Evolutionary conservation across 306 rosid genomes (phyloP).

Genomic region (Comarum palustre): DNA sequence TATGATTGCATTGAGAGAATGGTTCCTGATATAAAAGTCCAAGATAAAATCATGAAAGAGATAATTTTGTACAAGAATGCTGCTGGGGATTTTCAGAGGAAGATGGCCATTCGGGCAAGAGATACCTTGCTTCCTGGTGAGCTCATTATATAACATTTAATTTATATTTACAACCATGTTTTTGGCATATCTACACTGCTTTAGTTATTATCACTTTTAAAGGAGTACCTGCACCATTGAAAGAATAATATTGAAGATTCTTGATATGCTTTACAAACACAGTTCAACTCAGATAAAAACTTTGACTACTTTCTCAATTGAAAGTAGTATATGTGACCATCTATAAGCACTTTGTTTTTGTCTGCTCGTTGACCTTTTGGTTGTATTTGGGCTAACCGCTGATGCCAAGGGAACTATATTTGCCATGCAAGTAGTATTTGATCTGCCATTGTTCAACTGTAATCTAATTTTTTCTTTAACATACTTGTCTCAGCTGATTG

Average conservation of each 20-base stretch:
- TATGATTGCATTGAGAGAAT: conserved; percentile 89
- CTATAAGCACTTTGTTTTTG: neutral
- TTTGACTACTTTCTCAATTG: neutral
- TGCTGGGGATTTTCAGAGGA: conserved; percentile 81
- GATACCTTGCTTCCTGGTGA: conserved; percentile 83
- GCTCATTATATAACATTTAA: conserved; percentile 25
- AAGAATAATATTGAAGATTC: neutral
- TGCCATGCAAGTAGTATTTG: conserved; percentile 2
- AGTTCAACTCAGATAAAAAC: neutral
- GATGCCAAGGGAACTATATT: neutral
- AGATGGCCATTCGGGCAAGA: conserved; percentile 84
- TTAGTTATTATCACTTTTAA: neutral
- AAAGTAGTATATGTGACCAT: neutral
- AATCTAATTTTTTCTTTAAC: conserved; percentile 20
- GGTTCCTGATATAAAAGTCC: conserved; percentile 77
- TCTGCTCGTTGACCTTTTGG: conserved; percentile 6
- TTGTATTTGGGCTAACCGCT: neutral
- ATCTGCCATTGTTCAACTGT: conserved; percentile 3
- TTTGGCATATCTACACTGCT: conserved; percentile 14
- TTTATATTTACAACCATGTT: conserved; percentile 24
- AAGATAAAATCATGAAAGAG: conserved; percentile 84
- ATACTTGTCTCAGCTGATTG: conserved; percentile 66
- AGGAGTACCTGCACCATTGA: neutral
- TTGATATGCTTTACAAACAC: neutral
- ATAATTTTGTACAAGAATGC: conserved; percentile 65